Evolutionary conservation across 192 early-diverging fungal genomes (phyloP), one percentile per base, ranked within the genome.

Genomic region (Coemansia javaensis): DNA sequence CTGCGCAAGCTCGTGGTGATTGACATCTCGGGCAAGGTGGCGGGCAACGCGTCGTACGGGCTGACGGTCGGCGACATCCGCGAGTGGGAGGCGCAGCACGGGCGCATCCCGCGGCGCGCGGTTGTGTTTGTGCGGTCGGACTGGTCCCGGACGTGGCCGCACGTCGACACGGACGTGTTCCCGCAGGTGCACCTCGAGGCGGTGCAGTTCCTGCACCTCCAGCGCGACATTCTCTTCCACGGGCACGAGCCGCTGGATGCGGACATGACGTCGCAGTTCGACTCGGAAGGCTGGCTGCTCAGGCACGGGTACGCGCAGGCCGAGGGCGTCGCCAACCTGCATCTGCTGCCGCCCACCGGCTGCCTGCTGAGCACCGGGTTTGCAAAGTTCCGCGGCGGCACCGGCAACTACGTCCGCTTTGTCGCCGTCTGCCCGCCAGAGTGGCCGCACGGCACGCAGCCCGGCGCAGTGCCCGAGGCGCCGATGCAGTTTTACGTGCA

Each of bases 121-220:
- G 69, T 74, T 7, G 76, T 78, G 21, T 73, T 74, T 54, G 66
- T 78, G 51, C 76, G 76, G 42, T 74, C 76, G 2, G 76, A 78
- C 53, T 78, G 76, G 76, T 74, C 69, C 10, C 48, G 52, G 50
- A 23, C 58, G 12, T 78, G 76, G 76, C 76, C 76, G 8, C 23
- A 41, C n/a, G 68, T 77, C 42, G 40, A 77, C 34, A 64, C 71
- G 7, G 64, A 71, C 34, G 60, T 60, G 24, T 77, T 77, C 40
- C 75, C 75, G 46, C 69, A 73, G 44, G 71, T 77, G 22, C 47
- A 45, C 17, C 64, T 77, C 9, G 53, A 63, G 13, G 43, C 69
- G 2, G 71, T 73, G 22, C 44, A 73, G 65, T 73, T 68, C 32
- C 45, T 77, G 33, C 75, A 77, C 28, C 57, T 60, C 27, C 27